phyloP scores from a whole-genome alignment of 768 basidiomycete species.

The Pholiota molesta region DNA sequence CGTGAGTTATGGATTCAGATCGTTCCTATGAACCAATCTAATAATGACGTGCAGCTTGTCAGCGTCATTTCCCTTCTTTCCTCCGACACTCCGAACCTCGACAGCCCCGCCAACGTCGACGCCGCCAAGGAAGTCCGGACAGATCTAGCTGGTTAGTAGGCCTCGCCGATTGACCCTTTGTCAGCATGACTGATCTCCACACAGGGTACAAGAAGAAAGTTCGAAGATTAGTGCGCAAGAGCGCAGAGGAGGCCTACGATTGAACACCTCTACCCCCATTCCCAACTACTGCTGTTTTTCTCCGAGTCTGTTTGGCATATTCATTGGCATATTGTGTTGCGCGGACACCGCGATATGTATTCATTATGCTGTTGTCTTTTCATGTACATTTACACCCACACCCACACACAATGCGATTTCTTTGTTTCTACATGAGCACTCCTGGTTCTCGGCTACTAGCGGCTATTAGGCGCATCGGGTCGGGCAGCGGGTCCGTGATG shows the following conservation, averaged over 20 bases:
- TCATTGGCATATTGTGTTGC: conserved; percentile 9
- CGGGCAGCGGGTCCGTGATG: not conserved
- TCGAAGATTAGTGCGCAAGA: conserved; percentile 80
- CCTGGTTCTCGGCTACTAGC: no score
- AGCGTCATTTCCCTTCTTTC: conserved; percentile 96
- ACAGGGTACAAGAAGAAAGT: conserved; percentile 96
- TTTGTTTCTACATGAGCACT: not conserved
- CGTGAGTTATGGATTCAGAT: conserved; percentile 44
- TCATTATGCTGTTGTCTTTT: conserved; percentile 6
- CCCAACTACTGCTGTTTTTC: not conserved
- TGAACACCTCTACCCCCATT: conserved; percentile 30
- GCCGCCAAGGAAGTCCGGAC: conserved; percentile 88
- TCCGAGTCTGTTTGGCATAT: conserved; percentile 1
- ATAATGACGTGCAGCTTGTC: conserved; percentile 62
- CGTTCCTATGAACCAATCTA: not conserved
- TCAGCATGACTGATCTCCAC: conserved; percentile 20
- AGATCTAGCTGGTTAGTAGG: conserved; percentile 55
- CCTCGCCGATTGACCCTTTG: not conserved
- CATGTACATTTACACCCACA: conserved; percentile 6
- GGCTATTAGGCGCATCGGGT: no score
- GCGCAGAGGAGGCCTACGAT: conserved; percentile 89
- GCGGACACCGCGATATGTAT: conserved; percentile 5
- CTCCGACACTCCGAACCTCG: conserved; percentile 86
- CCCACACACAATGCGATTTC: not conserved
- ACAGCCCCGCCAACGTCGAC: conserved; percentile 96